Evolutionary conservation across 768 basidiomycete genomes (phyloP), one percentile per base, ranked within the genome.

Genomic region (Panaeolus papilionaceus): DNA sequence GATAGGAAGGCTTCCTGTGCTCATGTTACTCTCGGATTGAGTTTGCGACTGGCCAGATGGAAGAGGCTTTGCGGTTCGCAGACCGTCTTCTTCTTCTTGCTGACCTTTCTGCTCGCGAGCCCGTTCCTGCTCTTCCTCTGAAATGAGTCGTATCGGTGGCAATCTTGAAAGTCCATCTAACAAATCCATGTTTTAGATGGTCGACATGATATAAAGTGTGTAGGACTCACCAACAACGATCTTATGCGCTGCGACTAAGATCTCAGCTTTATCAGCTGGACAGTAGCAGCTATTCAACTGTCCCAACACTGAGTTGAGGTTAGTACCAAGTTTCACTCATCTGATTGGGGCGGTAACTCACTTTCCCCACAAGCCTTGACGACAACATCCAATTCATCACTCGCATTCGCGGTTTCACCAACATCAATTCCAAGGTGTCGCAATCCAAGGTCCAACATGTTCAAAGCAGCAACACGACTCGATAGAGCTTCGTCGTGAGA

Each of bases 401-500:
- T 26, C 7, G 75, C 67, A 38, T 79, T 84, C 20, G 71, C 66
- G 45, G 72, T 81, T 20, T 84, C 80, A 0, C 88, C 89, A 0
- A 94, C 87, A 64, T 94, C 90, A 9, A 99, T 85, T 16, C 96
- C 97, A 1, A 99, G 87, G 79, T 99, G 96, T 44, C 92, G 91
- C 10, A 99, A 81, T 2, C 89, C 86, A 0, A 99, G 82, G 76
- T 98, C 97, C 1, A 99, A 83, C 84, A 96, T 87, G 71, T 96
- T 96, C 54, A 99, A 82, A 1, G 96, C 96, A 14, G 95, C 94
- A 16, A 98, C 90, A 5, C 96, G 89, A 73, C 89, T 92, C 0
- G 96, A 89, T 3, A 99, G 82, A 0, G 94, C 92, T 72, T 94
- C 94, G 75, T 99, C 96, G 75, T 98, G 96, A 0, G 90, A 90